Conservation (phyloP, 2,329 filamentous ascomycete species). For the Neonectria coccinea region DNA sequence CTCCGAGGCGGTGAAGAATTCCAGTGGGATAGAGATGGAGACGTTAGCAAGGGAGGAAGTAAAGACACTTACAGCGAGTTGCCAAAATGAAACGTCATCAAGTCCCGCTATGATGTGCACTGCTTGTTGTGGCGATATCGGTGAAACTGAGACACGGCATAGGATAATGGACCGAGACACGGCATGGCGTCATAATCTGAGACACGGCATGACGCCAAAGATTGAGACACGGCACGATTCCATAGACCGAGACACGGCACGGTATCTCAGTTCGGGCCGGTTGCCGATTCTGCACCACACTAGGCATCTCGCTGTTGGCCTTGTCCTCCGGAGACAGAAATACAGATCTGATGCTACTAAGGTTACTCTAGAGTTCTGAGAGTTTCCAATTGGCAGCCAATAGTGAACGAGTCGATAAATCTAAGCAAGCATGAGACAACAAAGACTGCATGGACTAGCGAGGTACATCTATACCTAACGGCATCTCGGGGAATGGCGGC, state of each 20-base stretch:
- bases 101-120: background rate
- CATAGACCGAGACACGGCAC: background rate
- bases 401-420: no score
- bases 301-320: no score
- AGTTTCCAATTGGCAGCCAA: no score
- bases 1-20: background rate
- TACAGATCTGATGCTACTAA: no score
- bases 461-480: no score
- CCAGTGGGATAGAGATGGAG: background rate
- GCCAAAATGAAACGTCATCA: background rate
- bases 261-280: no score
- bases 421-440: no score
- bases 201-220: background rate
- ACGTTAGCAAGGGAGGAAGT: background rate
- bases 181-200: background rate
- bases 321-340: no score
- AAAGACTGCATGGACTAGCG: no score
- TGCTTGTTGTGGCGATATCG: background rate
- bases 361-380: no score
- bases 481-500: no score
- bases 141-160: background rate
- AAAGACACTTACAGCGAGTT: background rate
- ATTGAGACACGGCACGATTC: background rate
- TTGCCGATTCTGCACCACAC: no score
- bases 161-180: background rate